Conservation (phyloP, 2,329 filamentous ascomycete genomes). For the Epichloe glyceriae region DNA sequence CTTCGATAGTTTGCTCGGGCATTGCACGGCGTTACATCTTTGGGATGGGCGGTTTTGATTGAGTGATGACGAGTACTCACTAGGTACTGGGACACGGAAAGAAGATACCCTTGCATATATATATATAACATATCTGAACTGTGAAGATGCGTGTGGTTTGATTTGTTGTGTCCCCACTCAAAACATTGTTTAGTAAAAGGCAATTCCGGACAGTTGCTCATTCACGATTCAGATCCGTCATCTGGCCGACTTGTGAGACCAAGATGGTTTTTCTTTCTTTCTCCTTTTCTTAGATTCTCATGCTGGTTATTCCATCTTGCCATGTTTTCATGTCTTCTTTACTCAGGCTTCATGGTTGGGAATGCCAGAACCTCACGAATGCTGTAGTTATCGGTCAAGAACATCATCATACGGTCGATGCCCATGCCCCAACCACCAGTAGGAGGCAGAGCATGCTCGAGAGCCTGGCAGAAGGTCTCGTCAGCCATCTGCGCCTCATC, state of each 20-base stretch:
- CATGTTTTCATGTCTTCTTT: not conserved
- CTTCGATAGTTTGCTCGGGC: not conserved
- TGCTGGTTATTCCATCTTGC: not conserved
- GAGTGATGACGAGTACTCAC: constrained; percentile 1
- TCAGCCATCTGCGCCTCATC: constrained; percentile 94
- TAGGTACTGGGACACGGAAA: constrained; percentile 1
- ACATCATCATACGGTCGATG: constrained; percentile 89
- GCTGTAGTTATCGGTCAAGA: constrained; percentile 82
- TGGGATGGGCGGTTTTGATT: not conserved
- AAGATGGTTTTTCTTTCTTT: not conserved
- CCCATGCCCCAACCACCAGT: constrained; percentile 96
- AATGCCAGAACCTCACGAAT: constrained; percentile 96
- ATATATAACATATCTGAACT: not conserved
- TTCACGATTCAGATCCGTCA: too few species aligned
- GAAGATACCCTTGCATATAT: constrained; percentile 9
- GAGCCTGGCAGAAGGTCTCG: constrained; percentile 82
- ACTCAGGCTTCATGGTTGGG: constrained; percentile 78
- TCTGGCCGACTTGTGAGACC: too few species aligned
- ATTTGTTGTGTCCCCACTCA: not conserved
- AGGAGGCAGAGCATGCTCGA: constrained; percentile 84
- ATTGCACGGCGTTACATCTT: constrained; percentile 16
- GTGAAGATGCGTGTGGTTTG: not conserved
- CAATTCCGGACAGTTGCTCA: too few species aligned
- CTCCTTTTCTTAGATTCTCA: not conserved
- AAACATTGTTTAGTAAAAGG: too few species aligned